phyloP scores from a whole-genome alignment of 2,329 filamentous ascomycete genomes.

The Verticillium zaregamsianum region DNA sequence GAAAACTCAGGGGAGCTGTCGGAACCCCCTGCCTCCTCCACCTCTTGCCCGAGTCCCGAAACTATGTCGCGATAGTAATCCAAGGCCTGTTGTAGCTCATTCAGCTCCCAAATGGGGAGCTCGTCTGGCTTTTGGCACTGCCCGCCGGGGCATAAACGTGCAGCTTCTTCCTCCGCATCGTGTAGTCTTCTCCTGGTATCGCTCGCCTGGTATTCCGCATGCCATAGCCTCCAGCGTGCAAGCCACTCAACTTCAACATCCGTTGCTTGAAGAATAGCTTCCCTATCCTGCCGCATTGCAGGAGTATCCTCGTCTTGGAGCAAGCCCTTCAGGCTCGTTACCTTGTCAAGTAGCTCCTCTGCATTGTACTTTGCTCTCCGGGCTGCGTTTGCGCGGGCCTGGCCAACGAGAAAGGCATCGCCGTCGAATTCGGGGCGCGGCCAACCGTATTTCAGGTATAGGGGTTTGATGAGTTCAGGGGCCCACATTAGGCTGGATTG shows the following conservation, averaged over 20 bases:
- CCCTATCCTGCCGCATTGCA: too few species aligned
- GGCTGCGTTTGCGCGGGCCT: background rate
- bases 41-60: too few species aligned
- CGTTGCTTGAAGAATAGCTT: too few species aligned
- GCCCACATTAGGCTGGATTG: background rate
- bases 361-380: background rate
- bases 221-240: too few species aligned
- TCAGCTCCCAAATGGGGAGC: background rate
- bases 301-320: too few species aligned
- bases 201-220: too few species aligned
- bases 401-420: constrained; percentile 14
- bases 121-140: background rate
- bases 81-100: background rate
- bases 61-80: too few species aligned
- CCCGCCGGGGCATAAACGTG: constrained; percentile 1
- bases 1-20: too few species aligned
- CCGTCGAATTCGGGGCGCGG: constrained; percentile 12
- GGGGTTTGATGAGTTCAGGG: constrained; percentile 3
- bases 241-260: too few species aligned
- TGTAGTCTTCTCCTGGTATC: background rate
- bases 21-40: too few species aligned
- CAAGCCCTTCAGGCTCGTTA: too few species aligned
- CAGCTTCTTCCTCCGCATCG: background rate
- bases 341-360: background rate
- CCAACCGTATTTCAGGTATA: constrained; percentile 18